These are phyloP conservation scores for Sodiomyces alkalinus DNA, from an alignment of 2,329 filamentous ascomycete genomes.

Conservation along the genomic window DNA sequence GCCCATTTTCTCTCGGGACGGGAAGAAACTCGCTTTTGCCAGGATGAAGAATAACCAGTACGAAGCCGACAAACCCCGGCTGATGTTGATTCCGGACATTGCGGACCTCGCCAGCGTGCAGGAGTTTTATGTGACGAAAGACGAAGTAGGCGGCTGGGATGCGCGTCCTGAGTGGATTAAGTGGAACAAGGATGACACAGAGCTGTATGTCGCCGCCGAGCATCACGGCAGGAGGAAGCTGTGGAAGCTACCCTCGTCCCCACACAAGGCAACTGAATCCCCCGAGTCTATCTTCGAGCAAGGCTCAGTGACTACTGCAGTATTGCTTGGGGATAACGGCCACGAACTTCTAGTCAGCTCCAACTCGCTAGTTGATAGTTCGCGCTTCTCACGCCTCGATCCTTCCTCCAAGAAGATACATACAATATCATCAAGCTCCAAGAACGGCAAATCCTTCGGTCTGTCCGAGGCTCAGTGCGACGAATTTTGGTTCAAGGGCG, in stretches of 20 bases:
- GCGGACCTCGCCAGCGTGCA: constrained; percentile 39
- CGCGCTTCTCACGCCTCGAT: constrained; percentile 47
- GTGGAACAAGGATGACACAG: constrained; percentile 43
- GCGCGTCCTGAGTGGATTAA: constrained; percentile 37
- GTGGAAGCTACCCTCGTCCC: constrained; percentile 45
- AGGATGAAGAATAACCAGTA: constrained; percentile 66
- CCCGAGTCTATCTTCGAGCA: constrained; percentile 34
- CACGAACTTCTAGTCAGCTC: constrained; percentile 45
- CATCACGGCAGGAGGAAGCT: constrained; percentile 47
- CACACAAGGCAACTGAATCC: constrained; percentile 28
- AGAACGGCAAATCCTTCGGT: constrained; percentile 50
- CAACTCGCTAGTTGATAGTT: constrained; percentile 59
- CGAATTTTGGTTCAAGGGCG: constrained; percentile 53
- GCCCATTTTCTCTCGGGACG: constrained; percentile 62
- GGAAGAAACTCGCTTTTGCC: constrained; percentile 57
- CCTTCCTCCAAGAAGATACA: constrained; percentile 19
- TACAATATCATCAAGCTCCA: constrained; percentile 48
- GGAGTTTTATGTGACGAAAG: constrained; percentile 45
- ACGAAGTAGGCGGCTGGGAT: constrained; percentile 51
- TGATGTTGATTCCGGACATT: constrained; percentile 50
- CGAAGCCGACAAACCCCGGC: constrained; percentile 62
- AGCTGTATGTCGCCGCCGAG: constrained; percentile 61
- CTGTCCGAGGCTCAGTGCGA: constrained; percentile 46
- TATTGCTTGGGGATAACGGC: constrained; percentile 30
- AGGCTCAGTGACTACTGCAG: constrained; percentile 38